Evolutionary conservation across 164 flowering plant species (phyloP).

Genomic region (Annona cherimola): DNA sequence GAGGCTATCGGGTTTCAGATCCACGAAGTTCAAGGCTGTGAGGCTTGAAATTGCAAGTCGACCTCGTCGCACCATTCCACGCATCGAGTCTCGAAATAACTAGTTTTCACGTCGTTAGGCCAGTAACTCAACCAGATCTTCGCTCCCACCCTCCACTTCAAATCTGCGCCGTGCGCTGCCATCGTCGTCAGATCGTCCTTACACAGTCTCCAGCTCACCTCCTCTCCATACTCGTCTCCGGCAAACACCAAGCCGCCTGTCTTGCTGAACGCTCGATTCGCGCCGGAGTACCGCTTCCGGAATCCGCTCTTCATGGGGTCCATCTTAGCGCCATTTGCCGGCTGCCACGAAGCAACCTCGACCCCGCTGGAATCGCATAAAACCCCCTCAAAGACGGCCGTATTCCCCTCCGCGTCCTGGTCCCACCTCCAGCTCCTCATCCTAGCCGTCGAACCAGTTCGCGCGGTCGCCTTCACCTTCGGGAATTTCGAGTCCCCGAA

Average conservation of each 20-base stretch:
- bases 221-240: slow-evolving; percentile 63
- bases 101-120: slow-evolving; percentile 46
- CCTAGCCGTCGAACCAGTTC: slow-evolving; percentile 31
- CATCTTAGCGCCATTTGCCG: slow-evolving; percentile 13
- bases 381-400: slow-evolving; percentile 55
- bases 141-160: slow-evolving; percentile 89
- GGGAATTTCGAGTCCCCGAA: slow-evolving; percentile 42
- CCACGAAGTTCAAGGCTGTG: too few species aligned
- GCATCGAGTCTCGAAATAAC: slow-evolving; percentile 59
- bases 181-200: slow-evolving; percentile 10
- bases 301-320: slow-evolving; percentile 15
- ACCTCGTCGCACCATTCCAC: slow-evolving; percentile 89
- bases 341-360: slow-evolving; percentile 46
- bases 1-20: too few species aligned
- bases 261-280: slow-evolving; percentile 43
- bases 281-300: slow-evolving; percentile 34
- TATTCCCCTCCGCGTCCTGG: slow-evolving; percentile 79
- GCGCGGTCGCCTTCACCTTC: slow-evolving; percentile 30
- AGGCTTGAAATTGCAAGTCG: slow-evolving; percentile 36
- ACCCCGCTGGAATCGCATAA: slow-evolving; percentile 50
- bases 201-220: slow-evolving; percentile 71
- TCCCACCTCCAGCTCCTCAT: slow-evolving; percentile 76
- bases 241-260: slow-evolving; percentile 60
- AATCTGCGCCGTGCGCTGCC: slow-evolving; percentile 87
- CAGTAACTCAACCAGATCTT: slow-evolving; percentile 72